Base-by-base conservation (phyloP, 148 eudicot genomes). In the Vaccinium darrowii region DNA sequence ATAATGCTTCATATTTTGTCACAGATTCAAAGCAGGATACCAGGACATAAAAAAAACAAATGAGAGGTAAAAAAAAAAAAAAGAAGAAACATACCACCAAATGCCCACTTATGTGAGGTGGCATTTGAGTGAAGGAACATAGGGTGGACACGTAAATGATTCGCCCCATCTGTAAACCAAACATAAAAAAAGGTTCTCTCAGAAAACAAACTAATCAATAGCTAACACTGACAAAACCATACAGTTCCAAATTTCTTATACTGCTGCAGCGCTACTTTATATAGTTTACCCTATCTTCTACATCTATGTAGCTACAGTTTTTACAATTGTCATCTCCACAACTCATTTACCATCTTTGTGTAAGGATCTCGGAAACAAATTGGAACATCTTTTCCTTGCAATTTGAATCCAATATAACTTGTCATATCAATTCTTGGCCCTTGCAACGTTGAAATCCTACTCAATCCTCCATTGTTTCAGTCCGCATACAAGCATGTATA, bases 51-150 rank as follows among this genome's bases (percentile, higher is more conserved):
- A 36, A 36, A 36, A 36, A 36, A 36, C 39, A 36, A 36, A 36
- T 36, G 3, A 36, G 39, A 36, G 39, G 39, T 36, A 36, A 36
- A 36, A 36, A 36, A 36, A 36, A 33, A 36, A 36, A 18, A n/a
- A 52, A 27, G 5, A 18, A 8, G 0, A 65, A 16, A 33, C 88
- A 39, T 86, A 94, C 98, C 98, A 87, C 98, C 98, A 88, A 95
- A 95, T 53, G 95, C 98, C 98, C 98, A 95, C 90, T 95, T 95
- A 86, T 95, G 98, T 75, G 98, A 94, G 87, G 98, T 95, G 81
- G 98, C 98, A 90, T 95, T 95, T 78, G 98, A 93, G 84, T 95
- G 98, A 83, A 95, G 98, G 77, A 95, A 95, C 87, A 88, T 95
- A 3, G 98, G 98, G 85, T 95, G 98, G 81, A 95, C 88, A 86